Evolutionary conservation across 1,284 basidiomycete species (phyloP).

Genomic region (Malassezia dermatis): DNA sequence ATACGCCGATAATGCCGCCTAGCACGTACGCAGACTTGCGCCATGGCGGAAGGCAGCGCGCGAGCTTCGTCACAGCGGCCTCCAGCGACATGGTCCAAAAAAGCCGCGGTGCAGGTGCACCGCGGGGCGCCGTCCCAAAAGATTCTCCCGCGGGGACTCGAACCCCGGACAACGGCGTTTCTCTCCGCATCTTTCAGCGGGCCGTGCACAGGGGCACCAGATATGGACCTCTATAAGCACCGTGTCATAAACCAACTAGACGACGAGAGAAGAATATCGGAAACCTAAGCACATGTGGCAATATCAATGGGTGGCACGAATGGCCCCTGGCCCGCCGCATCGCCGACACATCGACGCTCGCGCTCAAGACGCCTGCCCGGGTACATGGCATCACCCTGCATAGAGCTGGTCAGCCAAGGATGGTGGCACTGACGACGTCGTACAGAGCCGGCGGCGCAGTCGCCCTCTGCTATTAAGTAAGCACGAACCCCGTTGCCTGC

Average conservation of each 20-base stretch:
- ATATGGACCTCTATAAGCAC: slow-evolving; percentile 19
- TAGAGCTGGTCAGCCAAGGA: no score
- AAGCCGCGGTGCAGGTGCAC: neutral
- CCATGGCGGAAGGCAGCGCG: neutral
- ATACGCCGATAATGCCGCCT: neutral
- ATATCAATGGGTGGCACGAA: neutral
- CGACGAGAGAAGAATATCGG: slow-evolving; percentile 18
- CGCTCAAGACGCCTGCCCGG: neutral
- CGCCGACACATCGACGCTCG: neutral
- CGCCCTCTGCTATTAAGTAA: neutral
- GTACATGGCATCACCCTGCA: no score
- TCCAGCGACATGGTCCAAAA: neutral
- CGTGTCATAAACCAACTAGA: slow-evolving; percentile 24
- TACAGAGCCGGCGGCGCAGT: neutral
- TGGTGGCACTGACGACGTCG: no score
- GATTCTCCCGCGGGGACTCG: slow-evolving; percentile 21
- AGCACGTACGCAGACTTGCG: neutral
- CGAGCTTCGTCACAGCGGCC: neutral
- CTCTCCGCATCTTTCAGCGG: slow-evolving; percentile 18
- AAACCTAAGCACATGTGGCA: neutral
- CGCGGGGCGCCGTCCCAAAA: slow-evolving; percentile 3
- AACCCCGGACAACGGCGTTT: slow-evolving; percentile 23
- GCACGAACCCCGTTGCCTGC: neutral
- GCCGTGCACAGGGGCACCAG: slow-evolving; percentile 17
- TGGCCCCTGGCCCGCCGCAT: no score